These are phyloP conservation scores for Stellera chamaejasme DNA, from an alignment of 345 rosid genomes.

Conservation along the genomic window DNA sequence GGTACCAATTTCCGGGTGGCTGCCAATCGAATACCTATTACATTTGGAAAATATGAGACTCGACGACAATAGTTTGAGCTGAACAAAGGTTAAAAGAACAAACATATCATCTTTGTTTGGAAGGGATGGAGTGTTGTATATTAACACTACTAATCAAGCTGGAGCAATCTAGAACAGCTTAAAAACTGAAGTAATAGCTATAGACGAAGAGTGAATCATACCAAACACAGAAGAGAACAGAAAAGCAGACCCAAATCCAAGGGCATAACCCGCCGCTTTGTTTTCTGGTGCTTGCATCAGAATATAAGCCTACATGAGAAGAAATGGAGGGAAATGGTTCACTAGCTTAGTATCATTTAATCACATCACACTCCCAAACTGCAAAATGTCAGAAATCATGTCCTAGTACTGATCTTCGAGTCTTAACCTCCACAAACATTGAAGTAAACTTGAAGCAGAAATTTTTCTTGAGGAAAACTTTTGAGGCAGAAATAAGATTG, in stretches of 20 bases:
- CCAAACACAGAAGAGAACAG: conserved; percentile 73
- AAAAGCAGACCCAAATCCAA: conserved; percentile 74
- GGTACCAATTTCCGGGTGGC: conserved; percentile 56
- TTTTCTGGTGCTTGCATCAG: conserved; percentile 68
- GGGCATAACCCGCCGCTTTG: conserved; percentile 56
- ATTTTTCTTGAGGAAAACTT: no score
- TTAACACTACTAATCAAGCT: no score
- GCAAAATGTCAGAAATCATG: no score
- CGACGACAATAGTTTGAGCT: background rate
- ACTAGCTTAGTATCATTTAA: no score
- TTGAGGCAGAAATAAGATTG: no score
- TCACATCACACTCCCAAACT: no score
- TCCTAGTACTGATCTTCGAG: no score
- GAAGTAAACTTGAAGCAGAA: no score
- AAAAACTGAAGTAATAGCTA: background rate
- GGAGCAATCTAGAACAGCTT: no score
- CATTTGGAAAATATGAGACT: conserved; percentile 9
- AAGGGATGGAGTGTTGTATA: no score
- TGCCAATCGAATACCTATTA: conserved; percentile 60
- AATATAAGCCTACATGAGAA: conserved; percentile 39
- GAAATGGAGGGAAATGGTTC: background rate
- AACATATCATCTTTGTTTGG: no score
- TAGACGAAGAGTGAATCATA: conserved; percentile 15
- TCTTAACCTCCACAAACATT: no score
- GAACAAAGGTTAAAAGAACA: background rate